A percentile compares a stretch with the other conserved stretches of the same genome.
These are phyloP conservation scores for Theileria luwenshuni DNA, from an alignment of 169 alveolate species.

Conservation along the genomic window DNA sequence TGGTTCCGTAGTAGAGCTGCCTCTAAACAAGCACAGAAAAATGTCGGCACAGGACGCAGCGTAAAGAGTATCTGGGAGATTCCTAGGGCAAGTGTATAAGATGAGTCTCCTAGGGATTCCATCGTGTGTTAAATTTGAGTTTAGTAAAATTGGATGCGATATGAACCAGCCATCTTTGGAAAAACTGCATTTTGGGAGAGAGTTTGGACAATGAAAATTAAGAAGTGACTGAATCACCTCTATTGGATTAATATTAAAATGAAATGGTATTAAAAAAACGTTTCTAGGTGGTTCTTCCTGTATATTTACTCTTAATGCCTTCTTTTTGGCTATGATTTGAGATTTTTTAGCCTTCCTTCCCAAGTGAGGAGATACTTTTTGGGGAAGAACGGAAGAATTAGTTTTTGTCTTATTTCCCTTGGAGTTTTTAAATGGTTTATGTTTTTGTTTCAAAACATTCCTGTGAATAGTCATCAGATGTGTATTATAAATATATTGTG, in stretches of 20 bases:
- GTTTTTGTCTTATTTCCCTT: constrained; percentile 36
- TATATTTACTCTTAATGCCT: constrained; percentile 27
- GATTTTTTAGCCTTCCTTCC: constrained; percentile 51
- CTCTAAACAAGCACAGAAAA: constrained; percentile 48
- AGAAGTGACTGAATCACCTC: constrained; percentile 42
- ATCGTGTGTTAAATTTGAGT: constrained; percentile 31
- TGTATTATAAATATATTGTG: too few relatives aligned
- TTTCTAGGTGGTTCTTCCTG: constrained; percentile 61
- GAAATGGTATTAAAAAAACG: constrained; percentile 58
- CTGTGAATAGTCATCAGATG: constrained; percentile 60
- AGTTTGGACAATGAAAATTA: neutral
- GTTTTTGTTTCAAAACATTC: constrained; percentile 54
- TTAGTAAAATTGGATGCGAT: constrained; percentile 34
- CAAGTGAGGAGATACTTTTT: constrained; percentile 17
- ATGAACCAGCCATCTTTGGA: constrained; percentile 37
- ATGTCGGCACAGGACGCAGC: constrained; percentile 67
- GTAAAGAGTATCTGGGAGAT: constrained; percentile 39
- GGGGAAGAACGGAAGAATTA: constrained; percentile 15
- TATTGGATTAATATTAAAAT: constrained; percentile 27
- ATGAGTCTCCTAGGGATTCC: constrained; percentile 50
- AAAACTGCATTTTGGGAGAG: neutral
- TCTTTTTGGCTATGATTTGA: constrained; percentile 56
- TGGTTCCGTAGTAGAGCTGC: constrained; percentile 40
- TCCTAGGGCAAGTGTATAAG: constrained; percentile 57
- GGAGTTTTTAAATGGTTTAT: constrained; percentile 62